Percentiles rank a stretch among this genome's conserved stretches.
Evolutionary conservation across 2,329 filamentous ascomycete genomes (phyloP).

Genomic region (Trichoderma koningii): DNA sequence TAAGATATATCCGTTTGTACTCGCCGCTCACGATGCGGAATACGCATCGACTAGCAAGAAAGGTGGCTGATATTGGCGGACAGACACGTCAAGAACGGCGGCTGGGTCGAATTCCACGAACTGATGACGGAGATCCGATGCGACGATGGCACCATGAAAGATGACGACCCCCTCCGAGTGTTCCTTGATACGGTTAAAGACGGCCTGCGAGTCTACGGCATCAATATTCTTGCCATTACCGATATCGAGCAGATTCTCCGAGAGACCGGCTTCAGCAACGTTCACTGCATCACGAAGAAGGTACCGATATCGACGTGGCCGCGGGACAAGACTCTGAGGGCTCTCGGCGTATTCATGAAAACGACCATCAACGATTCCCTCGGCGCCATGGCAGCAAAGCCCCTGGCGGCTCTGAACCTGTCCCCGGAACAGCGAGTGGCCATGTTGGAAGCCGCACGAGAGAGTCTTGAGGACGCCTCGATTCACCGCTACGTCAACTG

Average conservation of each 20-base stretch:
- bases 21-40: background rate
- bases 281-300: slow-evolving; percentile 46
- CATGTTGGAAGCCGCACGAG: slow-evolving; percentile 38
- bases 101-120: slow-evolving; percentile 56
- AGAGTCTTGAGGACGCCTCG: slow-evolving; percentile 40
- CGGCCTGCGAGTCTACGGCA: slow-evolving; percentile 43
- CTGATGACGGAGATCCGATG: slow-evolving; percentile 45
- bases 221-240: slow-evolving; percentile 42
- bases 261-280: slow-evolving; percentile 48
- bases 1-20: slow-evolving; percentile 40
- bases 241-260: slow-evolving; percentile 43
- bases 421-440: slow-evolving; percentile 40
- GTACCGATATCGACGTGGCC: slow-evolving; percentile 52
- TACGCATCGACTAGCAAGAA: too few relatives aligned
- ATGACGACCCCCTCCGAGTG: slow-evolving; percentile 43
- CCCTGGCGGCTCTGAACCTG: slow-evolving; percentile 44
- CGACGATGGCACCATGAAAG: slow-evolving; percentile 49
- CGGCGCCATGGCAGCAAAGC: slow-evolving; percentile 46
- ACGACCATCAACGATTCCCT: slow-evolving; percentile 46
- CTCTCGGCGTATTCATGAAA: slow-evolving; percentile 49
- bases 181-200: slow-evolving; percentile 40
- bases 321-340: slow-evolving; percentile 44
- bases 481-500: slow-evolving; percentile 49
- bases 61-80: slow-evolving; percentile 22
- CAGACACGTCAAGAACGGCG: slow-evolving; percentile 49